Evolutionary conservation across 2,329 filamentous ascomycete genomes (phyloP), one percentile per base, ranked within the genome.

Genomic region (Stachybotrys chlorohalonatus): DNA sequence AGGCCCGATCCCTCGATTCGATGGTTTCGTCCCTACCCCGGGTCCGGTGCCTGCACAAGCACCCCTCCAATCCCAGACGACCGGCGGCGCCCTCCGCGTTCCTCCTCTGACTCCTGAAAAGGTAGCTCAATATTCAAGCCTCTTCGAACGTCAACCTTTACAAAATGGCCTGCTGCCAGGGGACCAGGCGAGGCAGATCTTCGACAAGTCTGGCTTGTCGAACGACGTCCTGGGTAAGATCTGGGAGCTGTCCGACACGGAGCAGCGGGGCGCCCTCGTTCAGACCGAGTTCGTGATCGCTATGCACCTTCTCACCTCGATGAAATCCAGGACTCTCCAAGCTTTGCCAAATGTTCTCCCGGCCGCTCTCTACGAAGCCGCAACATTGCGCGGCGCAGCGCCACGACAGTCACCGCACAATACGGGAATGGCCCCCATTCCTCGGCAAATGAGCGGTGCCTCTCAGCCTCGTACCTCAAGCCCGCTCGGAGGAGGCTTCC

Each of bases 201-300:
- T 99, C 65, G 93, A 97, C 70, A 90, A 91, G 68, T 93, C 93
- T 1, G 85, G 88, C 54, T 75, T 99, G 58, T 88, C 93, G 6
- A 96, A 95, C 68, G 91, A 97, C 63, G 81, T 89, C 11, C 79
- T 99, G 36, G 92, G 92, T n/a, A 85, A 88, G 61, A 96, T 99
- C 74, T 99, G 94, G 94, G 91, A 89, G 63, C 80, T 99, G 57
- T 88, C 92, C 24, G 94, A 99, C 68, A 94, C 90, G 0, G 92
- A 96, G 71, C 91, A 96, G 72, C 85, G 92, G 53, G 94, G 94
- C 52, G 85, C 87, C 36, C 79, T 99, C 42, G 88, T 92, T 55
- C 80, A 86, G 63, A 93, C 91, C 13, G 94, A 97, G 64, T 99
- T 99, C 68, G 89, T 96, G 66, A 95, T 99, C 65, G 94, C 94